Evolutionary conservation across 1,284 basidiomycete species (phyloP), one percentile per base, ranked within the genome.

Genomic region (Leccinum glutinopallens): DNA sequence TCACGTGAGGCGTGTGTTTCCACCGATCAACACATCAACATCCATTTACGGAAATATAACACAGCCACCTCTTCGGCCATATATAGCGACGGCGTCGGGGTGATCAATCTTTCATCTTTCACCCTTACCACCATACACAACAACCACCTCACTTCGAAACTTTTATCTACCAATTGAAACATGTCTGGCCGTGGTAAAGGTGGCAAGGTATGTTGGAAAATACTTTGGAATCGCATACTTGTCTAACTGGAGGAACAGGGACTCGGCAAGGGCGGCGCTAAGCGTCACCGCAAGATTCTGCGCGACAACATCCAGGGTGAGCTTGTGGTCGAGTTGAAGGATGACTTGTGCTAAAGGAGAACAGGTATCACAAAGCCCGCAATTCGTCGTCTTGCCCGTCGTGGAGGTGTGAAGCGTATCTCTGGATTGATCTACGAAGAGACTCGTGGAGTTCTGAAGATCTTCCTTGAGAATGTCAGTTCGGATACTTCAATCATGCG

Each of bases 101-200:
- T 60, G 9, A 33, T 60, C 57, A 39, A 39, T 3, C 12, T 37
- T 37, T 37, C 29, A 22, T 64, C 63, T 59, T 57, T 67, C 62
- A 58, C 55, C 17, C 12, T 22, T 32, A 55, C 61, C 12, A 54
- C 59, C 29, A 63, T 58, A 0, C 54, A 35, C 56, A 7, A 43
- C 56, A 56, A 17, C 59, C 32, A 55, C 10, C 46, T 32, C 58
- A 63, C 65, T 15, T 7, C 9, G 13, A 19, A 58, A 58, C 4
- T 2, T 29, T 59, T 25, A 19, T 43, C 41, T 32, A 32, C 19
- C 51, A 61, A 65, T 25, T 57, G 53, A 43, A 56, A 82, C 75
- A 91, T 91, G 89, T 90, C 89, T 81, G 89, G 89, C 75, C 88
- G 89, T 80, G 89, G 89, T 79, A 91, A 91, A 81, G 89, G 83